These are phyloP conservation scores for Neofusicoccum sp. DNA, from an alignment of 2,329 filamentous ascomycete genomes.

Conservation along the genomic window DNA sequence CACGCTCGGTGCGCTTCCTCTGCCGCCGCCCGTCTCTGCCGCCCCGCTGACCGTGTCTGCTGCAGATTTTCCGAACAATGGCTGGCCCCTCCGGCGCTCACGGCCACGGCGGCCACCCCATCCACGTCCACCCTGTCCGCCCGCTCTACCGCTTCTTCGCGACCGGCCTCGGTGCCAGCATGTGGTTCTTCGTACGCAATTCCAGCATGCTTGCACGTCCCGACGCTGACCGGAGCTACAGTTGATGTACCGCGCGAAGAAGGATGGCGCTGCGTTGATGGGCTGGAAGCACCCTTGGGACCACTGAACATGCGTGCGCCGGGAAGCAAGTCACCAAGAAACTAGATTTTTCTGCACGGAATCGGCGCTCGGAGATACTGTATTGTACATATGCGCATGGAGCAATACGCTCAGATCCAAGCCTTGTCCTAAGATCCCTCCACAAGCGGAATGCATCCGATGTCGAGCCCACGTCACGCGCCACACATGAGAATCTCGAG, in stretches of 20 bases:
- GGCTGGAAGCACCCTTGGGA: slow-evolving; percentile 98
- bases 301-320: slow-evolving; percentile 57
- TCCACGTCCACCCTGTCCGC: slow-evolving; percentile 62
- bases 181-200: slow-evolving; percentile 96
- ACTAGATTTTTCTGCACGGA: background rate
- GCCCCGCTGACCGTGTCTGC: background rate
- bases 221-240: slow-evolving; percentile 40
- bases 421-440: background rate
- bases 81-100: slow-evolving; percentile 19
- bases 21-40: background rate
- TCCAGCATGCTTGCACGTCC: background rate
- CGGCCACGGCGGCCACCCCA: slow-evolving; percentile 49
- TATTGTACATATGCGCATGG: slow-evolving; percentile 2
- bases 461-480: background rate
- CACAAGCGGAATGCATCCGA: background rate
- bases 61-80: slow-evolving; percentile 11
- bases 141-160: slow-evolving; percentile 83
- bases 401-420: background rate
- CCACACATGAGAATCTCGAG: background rate
- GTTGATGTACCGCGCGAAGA: slow-evolving; percentile 95
- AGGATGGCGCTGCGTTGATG: slow-evolving; percentile 87
- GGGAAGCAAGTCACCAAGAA: slow-evolving; percentile 10
- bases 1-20: background rate
- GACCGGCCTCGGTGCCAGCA: slow-evolving; percentile 86
- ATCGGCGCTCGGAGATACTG: background rate